Percentiles rank a stretch among this genome's conserved stretches.
Evolutionary conservation across 2,329 filamentous ascomycete genomes (phyloP).

Genomic region (Neophaeococcomyces aloes): DNA sequence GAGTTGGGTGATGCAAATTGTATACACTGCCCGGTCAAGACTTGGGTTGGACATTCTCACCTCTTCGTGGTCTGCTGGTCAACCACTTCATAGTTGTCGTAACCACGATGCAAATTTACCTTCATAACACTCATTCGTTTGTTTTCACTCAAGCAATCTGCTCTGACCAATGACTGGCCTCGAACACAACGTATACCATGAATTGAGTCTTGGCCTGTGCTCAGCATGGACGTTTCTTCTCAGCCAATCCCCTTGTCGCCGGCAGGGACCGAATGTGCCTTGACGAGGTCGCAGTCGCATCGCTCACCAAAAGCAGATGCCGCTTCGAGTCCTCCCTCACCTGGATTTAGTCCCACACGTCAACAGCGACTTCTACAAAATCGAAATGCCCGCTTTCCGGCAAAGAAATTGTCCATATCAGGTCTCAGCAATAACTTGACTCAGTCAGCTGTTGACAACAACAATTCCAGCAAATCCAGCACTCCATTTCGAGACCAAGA

Average conservation of each 20-base stretch:
- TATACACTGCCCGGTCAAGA: background rate
- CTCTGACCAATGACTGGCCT: constrained; percentile 1
- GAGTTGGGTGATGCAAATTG: too few relatives aligned
- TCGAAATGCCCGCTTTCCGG: constrained; percentile 19
- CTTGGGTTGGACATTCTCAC: background rate
- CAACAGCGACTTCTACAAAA: constrained; percentile 18
- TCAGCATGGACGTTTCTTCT: background rate
- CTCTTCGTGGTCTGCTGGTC: constrained; percentile 1
- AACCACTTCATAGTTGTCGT: background rate
- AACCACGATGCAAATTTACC: background rate
- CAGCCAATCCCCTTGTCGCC: background rate
- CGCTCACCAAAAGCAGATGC: background rate
- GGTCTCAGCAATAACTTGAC: constrained; percentile 16
- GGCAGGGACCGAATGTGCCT: background rate
- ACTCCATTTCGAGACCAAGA: constrained; percentile 10
- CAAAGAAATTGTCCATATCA: constrained; percentile 17
- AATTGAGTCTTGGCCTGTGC: constrained; percentile 4
- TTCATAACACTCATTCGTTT: background rate
- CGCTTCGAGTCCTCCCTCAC: background rate
- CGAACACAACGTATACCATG: background rate
- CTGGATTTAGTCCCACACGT: constrained; percentile 7
- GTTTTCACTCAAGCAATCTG: background rate
- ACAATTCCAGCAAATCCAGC: constrained; percentile 11
- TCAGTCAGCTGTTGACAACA: constrained; percentile 11
- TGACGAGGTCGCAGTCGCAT: background rate